Evolutionary conservation across 257 asterid species (phyloP), one percentile per base, ranked within the genome.

Genomic region (Mentha longifolia): DNA sequence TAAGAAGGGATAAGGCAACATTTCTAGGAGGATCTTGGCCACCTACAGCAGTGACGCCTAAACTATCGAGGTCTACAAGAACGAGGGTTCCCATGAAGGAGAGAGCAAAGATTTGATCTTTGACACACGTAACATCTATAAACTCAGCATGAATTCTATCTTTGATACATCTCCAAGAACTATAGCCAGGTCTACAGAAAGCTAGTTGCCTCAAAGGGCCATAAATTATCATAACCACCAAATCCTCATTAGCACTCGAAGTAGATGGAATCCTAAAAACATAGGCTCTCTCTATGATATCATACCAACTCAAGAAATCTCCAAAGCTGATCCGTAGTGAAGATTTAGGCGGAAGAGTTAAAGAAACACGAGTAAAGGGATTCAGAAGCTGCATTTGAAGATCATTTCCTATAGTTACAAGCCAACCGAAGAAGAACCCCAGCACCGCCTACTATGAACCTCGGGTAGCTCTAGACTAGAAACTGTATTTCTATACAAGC

Each of bases 401-500:
- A 30, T 78, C 74, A 51, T 17, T 28, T 45, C 79, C 78, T 28
- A 68, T 47, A 9, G 76, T 78, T 9, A 78, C 52, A 42, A 78
- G 35, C 82, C 82, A 78, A 7, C 75, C 1, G 54, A 61, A 28
- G 78, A 78, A 54, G 82, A 66, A 19, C 72, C 82, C 75, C 74
- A 78, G 37, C 78, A 73, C 33, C 65, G 72, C 59, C 56, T 73
- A 61, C 68, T 71, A 54, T 3, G 14, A 39, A 54, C 71, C 70
- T 73, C 82, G 2, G 76, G 76, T 37, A 78, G 69, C 60, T 78
- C 76, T 10, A 63, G 39, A 42, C 56, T 78, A 50, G 49, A 68
- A 50, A 68, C 70, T 69, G 55, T 73, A 16, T 67, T 68, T 12
- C 64, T 68, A 49, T 69, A 35, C 45, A 68, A 68, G 76, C 82